These are phyloP conservation scores for Lentithecium fluviatile DNA, from an alignment of 495 filamentous ascomycete genomes.

Conservation along the genomic window DNA sequence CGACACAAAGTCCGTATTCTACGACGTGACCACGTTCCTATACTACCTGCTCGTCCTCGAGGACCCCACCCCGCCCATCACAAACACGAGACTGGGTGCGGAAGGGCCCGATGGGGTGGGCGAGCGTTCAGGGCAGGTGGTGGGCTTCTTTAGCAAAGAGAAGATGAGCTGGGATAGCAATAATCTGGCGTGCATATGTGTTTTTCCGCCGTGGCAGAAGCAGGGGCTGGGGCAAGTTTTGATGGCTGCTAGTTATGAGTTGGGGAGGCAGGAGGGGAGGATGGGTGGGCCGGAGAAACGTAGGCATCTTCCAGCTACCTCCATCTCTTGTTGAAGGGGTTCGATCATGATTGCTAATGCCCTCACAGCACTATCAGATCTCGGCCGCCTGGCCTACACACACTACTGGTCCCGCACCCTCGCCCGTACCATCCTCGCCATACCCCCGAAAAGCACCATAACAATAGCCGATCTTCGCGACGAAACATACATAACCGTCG, in stretches of 20 bases:
- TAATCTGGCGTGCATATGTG: slow-evolving; percentile 92
- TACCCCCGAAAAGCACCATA: slow-evolving; percentile 46
- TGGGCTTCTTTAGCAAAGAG: slow-evolving; percentile 98
- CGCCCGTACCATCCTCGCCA: slow-evolving; percentile 58
- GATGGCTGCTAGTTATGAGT: slow-evolving; percentile 90
- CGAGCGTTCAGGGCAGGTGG: slow-evolving; percentile 52
- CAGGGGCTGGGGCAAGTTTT: slow-evolving; percentile 84
- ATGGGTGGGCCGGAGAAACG: slow-evolving; percentile 91
- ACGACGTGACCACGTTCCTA: slow-evolving; percentile 90
- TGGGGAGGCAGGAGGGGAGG: slow-evolving; percentile 79
- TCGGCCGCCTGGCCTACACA: slow-evolving; percentile 76
- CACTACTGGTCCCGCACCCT: slow-evolving; percentile 83
- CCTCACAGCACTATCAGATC: slow-evolving; percentile 64
- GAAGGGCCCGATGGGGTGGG: not conserved
- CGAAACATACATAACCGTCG: slow-evolving; percentile 74
- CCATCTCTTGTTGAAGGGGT: not conserved
- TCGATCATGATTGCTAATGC: not conserved
- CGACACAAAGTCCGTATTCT: slow-evolving; percentile 97
- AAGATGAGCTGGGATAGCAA: slow-evolving; percentile 99
- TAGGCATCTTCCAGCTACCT: slow-evolving; percentile 20
- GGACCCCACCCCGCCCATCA: slow-evolving; percentile 44
- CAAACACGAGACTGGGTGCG: not conserved
- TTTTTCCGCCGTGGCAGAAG: slow-evolving; percentile 94
- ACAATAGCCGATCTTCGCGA: slow-evolving; percentile 58
- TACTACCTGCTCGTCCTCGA: slow-evolving; percentile 85